Conservation (phyloP, 768 basidiomycete species). For the Lactarius hatsudake region DNA sequence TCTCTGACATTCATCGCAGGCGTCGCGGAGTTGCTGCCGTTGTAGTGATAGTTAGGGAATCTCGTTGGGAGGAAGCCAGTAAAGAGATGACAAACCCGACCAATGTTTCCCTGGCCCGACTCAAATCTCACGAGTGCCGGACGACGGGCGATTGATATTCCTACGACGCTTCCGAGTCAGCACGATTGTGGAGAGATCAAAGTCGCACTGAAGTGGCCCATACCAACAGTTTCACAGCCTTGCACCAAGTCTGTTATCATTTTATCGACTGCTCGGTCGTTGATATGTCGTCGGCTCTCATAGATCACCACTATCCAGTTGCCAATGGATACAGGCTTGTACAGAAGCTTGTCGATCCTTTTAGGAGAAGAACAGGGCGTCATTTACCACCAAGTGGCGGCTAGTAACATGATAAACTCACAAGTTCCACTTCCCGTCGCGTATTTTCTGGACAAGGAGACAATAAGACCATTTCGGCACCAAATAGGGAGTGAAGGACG, state of each 20-base stretch:
- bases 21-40: slow-evolving; percentile 45
- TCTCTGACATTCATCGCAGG: slow-evolving; percentile 46
- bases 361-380: background rate
- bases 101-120: slow-evolving; percentile 55
- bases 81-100: background rate
- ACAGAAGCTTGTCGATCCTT: slow-evolving; percentile 73
- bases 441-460: slow-evolving; percentile 43
- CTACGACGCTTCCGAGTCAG: slow-evolving; percentile 35
- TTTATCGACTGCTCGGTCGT: slow-evolving; percentile 41
- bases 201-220: slow-evolving; percentile 30
- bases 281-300: slow-evolving; percentile 57
- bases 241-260: slow-evolving; percentile 52
- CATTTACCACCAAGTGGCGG: background rate
- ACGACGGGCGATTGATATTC: slow-evolving; percentile 51
- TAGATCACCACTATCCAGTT: slow-evolving; percentile 67
- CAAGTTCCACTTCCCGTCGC: slow-evolving; percentile 80
- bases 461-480: background rate
- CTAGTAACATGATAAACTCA: slow-evolving; percentile 30
- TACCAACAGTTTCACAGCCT: slow-evolving; percentile 56
- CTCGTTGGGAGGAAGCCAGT: background rate
- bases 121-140: slow-evolving; percentile 48
- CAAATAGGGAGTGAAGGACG: slow-evolving; percentile 29
- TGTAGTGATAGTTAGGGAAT: background rate
- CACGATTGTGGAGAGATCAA: background rate
- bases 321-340: slow-evolving; percentile 47